Evolutionary conservation across 768 basidiomycete genomes (phyloP), one percentile per base, ranked within the genome.

Genomic region (Hortiboletus flavorubellus): DNA sequence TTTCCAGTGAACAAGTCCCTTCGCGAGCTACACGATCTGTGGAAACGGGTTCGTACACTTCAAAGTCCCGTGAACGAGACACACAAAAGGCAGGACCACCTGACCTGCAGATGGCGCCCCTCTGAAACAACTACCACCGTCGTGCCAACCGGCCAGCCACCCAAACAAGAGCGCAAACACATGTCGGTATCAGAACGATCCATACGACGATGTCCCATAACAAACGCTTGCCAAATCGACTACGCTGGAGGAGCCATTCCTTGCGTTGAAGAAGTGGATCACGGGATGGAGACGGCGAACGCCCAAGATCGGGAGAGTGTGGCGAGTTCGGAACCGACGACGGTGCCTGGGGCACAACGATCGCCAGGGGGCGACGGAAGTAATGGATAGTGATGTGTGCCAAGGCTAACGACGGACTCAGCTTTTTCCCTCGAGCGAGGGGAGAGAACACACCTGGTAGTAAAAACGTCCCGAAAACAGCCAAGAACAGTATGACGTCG

Each of bases 131-230:
- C 60, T 72, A 89, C 86, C 85, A 88, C 64, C 68, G 72, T 39
- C 76, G 75, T 9, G 71, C 65, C 55, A 85, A 61, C 46, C 78
- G 77, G 18, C 86, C 86, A 12, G 69, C 70, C 39, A 76, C 78
- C 86, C 87, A 89, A 8, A 77, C 72, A 15, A 82, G 65, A 2
- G 82, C 82, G 10, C 79, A 77, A 5, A 71, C 75, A 26, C 88
- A 83, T 1, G 83, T 72, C 0, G 85, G 85, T 18, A 87, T 63
- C 16, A 91, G 76, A 11, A 89, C 72, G n/a, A 84, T 58, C 84
- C 91, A 93, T 23, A 89, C 85, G 15, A 86, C 84, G n/a, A 90
- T 64, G 69, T 95, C 91, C 89, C 92, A 94, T 15, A 86, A 69
- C 38, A 96, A 72, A 31, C 94, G 78, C 60, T 82, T 82, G 38